Base-by-base conservation (phyloP, 345 rosid genomes). In the Syzygium grande region DNA sequence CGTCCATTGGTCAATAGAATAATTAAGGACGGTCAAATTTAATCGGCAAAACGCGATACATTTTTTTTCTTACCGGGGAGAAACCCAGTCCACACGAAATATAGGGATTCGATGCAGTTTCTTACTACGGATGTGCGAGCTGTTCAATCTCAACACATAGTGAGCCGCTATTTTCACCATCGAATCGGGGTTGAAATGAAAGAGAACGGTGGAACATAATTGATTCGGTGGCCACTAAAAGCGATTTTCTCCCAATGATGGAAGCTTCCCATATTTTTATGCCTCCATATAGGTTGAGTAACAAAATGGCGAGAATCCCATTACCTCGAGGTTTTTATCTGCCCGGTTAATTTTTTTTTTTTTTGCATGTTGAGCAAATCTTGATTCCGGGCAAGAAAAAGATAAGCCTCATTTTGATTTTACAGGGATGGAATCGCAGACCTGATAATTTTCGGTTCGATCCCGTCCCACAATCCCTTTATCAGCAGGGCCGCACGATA, bases 101-200 rank as follows among this genome's bases (percentile, higher is more conserved):
- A 3, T 30, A 4, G 41, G 10, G 30, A 65, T 29, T 14, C 2
- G 11, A 65, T 15, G 3, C 8, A 0, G 1, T 7, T 65, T 63
- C 11, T 9, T 7, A 16, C 1, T 7, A 16, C 1, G 1, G 21
- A 15, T 7, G 22, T 65, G 34, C 0, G 2, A 29, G 73, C n/a
- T 9, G 8, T n/a, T 61, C 8, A 61, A 61, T 27, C 7, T 65
- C 41, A 65, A 65, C 11, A n/a, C 73, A 61, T n/a, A 41, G 43
- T 41, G 6, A 13, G 34, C 14, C 3, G 22, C 5, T 17, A 2
- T 30, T 65, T 65, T 0, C 78, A 65, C 22, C 2, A 1, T 30
- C 1, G 22, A 0, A 61, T 65, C 9, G 5, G 43, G 22, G 41
- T 7, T 65, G 11, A 30, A 65, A 65, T 16, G 43, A 65, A 19